Evolutionary conservation across 2,329 filamentous ascomycete genomes (phyloP).

Genomic region (Scortechinia acanthostroma): DNA sequence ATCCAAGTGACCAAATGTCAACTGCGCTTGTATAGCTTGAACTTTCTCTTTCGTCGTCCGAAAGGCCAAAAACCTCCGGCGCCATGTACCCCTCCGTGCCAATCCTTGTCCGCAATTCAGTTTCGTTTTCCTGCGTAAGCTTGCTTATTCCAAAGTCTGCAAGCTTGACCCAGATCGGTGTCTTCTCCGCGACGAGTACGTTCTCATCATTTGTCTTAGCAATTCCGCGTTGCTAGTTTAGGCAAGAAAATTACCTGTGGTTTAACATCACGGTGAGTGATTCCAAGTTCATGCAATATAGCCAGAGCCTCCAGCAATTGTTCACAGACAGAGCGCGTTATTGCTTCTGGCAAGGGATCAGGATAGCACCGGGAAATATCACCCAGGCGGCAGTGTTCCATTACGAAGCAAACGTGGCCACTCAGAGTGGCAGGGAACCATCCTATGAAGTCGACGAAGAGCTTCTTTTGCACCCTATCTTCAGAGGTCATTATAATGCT

Average conservation of each 20-base stretch:
- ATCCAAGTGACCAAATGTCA: not conserved
- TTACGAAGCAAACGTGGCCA: not conserved
- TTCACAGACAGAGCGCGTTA: not conserved
- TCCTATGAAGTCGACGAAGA: not conserved
- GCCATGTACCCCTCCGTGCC: not conserved
- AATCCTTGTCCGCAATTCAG: not conserved
- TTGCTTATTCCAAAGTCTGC: not conserved
- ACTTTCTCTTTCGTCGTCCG: not conserved
- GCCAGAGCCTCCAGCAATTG: not conserved
- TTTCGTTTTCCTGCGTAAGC: not conserved
- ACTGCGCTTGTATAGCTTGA: not conserved
- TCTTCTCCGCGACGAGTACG: not conserved
- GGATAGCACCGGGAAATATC: not conserved
- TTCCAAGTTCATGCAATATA: not conserved
- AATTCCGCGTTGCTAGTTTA: not conserved
- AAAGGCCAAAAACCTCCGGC: not conserved
- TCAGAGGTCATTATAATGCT: too few species aligned
- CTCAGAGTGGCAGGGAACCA: not conserved
- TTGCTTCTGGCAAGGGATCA: not conserved
- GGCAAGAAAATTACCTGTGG: not conserved
- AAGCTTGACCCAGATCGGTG: not conserved
- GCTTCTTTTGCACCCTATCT: too few species aligned
- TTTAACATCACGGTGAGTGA: not conserved
- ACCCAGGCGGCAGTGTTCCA: not conserved
- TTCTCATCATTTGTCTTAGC: not conserved